Percentiles rank a stretch among this genome's conserved stretches.
Conservation (phyloP, 2,329 filamentous ascomycete species). For the Drechslera avenae region DNA sequence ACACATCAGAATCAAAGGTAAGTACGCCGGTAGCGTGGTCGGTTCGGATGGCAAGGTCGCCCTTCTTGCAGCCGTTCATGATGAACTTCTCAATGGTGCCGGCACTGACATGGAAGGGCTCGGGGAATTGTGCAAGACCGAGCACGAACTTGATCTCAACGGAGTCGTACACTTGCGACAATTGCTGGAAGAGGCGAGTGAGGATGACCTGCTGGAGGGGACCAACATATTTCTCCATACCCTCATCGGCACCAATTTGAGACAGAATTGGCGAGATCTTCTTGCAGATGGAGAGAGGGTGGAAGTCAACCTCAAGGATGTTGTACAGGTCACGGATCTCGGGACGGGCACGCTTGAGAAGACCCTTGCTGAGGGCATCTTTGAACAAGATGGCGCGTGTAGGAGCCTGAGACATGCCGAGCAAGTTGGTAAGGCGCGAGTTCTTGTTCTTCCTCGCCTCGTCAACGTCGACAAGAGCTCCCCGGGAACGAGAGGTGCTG, state of each 20-base stretch:
- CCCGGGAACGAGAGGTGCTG: slow-evolving; percentile 94
- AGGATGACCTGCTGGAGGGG: slow-evolving; percentile 98
- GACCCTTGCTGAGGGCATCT: slow-evolving; percentile 91
- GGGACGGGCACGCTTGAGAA: slow-evolving; percentile 87
- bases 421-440: slow-evolving; percentile 90
- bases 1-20: slow-evolving; percentile 97
- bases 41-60: slow-evolving; percentile 92
- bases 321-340: slow-evolving; percentile 98
- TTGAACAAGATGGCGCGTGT: slow-evolving; percentile 92
- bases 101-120: slow-evolving; percentile 89
- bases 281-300: slow-evolving; percentile 96
- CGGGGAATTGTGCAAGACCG: slow-evolving; percentile 91
- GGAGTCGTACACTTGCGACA: slow-evolving; percentile 98
- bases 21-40: slow-evolving; percentile 94
- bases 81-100: slow-evolving; percentile 99
- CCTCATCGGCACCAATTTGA: slow-evolving; percentile 89
- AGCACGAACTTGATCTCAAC: slow-evolving; percentile 94
- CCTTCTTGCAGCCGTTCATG: slow-evolving; percentile 99
- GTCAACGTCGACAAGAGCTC: slow-evolving; percentile 94
- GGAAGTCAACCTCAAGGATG: slow-evolving; percentile 98
- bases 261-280: slow-evolving; percentile 96
- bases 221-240: slow-evolving; percentile 96
- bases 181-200: slow-evolving; percentile 96
- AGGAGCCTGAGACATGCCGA: slow-evolving; percentile 89
- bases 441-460: slow-evolving; percentile 99